Conservation (phyloP, 2,329 filamentous ascomycete genomes). For the Epichloe elymi region DNA sequence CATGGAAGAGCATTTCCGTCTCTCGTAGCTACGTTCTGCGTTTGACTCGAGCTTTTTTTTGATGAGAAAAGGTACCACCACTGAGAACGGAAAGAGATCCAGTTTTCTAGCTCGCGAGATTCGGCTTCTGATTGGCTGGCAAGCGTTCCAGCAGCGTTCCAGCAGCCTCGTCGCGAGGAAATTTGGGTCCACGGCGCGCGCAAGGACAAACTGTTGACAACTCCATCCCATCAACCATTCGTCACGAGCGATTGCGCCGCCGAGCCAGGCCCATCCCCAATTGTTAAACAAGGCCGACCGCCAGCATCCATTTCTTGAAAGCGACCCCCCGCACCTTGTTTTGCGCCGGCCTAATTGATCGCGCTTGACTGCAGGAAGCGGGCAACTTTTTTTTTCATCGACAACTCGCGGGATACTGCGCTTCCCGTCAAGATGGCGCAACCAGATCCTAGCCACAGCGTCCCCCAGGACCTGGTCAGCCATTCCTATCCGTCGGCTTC, state of each 20-base stretch:
- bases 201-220: constrained; percentile 4
- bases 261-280: constrained; percentile 2
- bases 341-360: not conserved
- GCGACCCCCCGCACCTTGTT: not conserved
- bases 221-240: constrained; percentile 3
- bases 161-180: constrained; percentile 25
- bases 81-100: not conserved
- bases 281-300: not conserved
- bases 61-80: not conserved
- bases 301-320: not conserved
- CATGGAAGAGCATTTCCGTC: not conserved
- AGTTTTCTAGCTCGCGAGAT: not conserved
- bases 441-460: constrained; percentile 28
- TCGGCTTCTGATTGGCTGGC: constrained; percentile 15
- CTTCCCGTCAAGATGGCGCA: constrained; percentile 22
- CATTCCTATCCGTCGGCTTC: not conserved
- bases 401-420: not conserved
- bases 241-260: constrained; percentile 8
- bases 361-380: not conserved
- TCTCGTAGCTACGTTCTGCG: not conserved
- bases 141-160: constrained; percentile 7
- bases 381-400: not conserved
- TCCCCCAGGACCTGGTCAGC: constrained; percentile 29
- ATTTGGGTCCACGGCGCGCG: constrained; percentile 19
- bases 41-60: not conserved